Percentiles rank a stretch among this genome's conserved stretches.
Conservation (phyloP, 148 eudicot species). For the Simmondsia chinensis region DNA sequence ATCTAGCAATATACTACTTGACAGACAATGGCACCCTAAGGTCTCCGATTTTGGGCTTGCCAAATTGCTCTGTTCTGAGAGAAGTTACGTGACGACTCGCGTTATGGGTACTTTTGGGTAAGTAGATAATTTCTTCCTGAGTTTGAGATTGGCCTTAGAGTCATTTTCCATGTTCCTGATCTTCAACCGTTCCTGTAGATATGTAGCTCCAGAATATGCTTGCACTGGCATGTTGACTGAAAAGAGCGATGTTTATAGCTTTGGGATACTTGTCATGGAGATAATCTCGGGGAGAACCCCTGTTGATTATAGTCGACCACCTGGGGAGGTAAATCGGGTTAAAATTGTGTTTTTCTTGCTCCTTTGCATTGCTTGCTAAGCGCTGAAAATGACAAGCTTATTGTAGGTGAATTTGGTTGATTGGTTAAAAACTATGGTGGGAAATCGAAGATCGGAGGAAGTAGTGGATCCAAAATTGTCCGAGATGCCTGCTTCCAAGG, state of each 20-base stretch:
- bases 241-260: constrained; percentile 75
- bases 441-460: constrained; percentile 70
- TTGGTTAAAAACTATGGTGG: constrained; percentile 81
- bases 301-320: constrained; percentile 71
- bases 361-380: background rate
- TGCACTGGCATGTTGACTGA: constrained; percentile 87
- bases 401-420: constrained; percentile 70
- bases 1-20: constrained; percentile 79
- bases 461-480: constrained; percentile 80
- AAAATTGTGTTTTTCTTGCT: background rate
- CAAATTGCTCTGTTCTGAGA: constrained; percentile 73
- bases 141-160: no score
- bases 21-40: constrained; percentile 69
- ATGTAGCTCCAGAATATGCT: constrained; percentile 87
- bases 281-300: constrained; percentile 73
- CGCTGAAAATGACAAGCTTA: background rate
- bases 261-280: constrained; percentile 84
- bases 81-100: constrained; percentile 76
- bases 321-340: constrained; percentile 60
- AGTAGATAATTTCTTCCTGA: constrained; percentile 10
- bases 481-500: constrained; percentile 64
- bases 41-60: constrained; percentile 94
- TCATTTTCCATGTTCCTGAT: background rate
- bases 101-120: constrained; percentile 97
- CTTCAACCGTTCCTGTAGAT: constrained; percentile 21